phyloP scores from a whole-genome alignment of 768 basidiomycete species.

The Leccinum longicurvipes region DNA sequence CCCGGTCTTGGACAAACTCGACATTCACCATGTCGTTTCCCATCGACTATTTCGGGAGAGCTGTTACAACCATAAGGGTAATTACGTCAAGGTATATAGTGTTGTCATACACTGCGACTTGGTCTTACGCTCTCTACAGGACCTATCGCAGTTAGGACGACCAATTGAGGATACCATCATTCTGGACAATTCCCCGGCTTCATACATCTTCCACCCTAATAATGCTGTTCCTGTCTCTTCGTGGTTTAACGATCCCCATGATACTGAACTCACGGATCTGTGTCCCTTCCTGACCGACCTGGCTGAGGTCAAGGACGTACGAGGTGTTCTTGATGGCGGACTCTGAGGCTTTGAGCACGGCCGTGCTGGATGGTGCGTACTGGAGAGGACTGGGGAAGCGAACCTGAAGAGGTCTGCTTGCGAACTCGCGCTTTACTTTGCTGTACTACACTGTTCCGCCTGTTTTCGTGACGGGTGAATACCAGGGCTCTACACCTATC shows the following conservation, averaged over 20 bases:
- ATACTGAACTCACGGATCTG: slow-evolving; percentile 94
- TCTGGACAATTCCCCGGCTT: slow-evolving; percentile 98
- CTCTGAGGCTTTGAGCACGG: slow-evolving; percentile 60
- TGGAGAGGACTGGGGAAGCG: slow-evolving; percentile 15
- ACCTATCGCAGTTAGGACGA: slow-evolving; percentile 94
- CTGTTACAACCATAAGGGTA: slow-evolving; percentile 98
- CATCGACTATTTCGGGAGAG: slow-evolving; percentile 97
- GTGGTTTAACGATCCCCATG: slow-evolving; percentile 99
- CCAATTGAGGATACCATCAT: slow-evolving; percentile 94
- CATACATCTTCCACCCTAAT: slow-evolving; percentile 98
- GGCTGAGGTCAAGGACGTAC: slow-evolving; percentile 78
- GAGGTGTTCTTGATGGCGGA: slow-evolving; percentile 87
- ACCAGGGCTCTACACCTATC: slow-evolving; percentile 20
- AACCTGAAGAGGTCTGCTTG: slow-evolving; percentile 18
- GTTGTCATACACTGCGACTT: not conserved
- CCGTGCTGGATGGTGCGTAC: slow-evolving; percentile 17
- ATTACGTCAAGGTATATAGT: slow-evolving; percentile 89
- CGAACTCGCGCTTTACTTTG: slow-evolving; percentile 24
- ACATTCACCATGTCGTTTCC: slow-evolving; percentile 85
- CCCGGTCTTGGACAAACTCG: slow-evolving; percentile 96
- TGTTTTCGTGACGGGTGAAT: slow-evolving; percentile 32
- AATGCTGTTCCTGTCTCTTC: slow-evolving; percentile 98
- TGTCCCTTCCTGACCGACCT: slow-evolving; percentile 94
- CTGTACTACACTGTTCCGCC: slow-evolving; percentile 26
- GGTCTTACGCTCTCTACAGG: slow-evolving; percentile 47